Evolutionary conservation across 129 eudicot species (phyloP), one percentile per base, ranked within the genome.

Genomic region (Centella asiatica): DNA sequence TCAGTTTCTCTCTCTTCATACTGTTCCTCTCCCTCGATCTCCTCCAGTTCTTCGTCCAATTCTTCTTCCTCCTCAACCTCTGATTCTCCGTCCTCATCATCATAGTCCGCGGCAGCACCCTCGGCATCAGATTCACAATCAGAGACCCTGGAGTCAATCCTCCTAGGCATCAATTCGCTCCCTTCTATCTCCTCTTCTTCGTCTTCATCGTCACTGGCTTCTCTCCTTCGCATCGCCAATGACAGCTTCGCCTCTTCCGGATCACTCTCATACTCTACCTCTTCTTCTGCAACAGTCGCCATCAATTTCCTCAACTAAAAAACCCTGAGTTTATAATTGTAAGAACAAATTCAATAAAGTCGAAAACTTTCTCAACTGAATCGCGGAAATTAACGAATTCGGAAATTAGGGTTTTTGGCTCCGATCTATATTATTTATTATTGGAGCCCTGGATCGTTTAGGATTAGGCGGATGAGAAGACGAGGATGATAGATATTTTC

Each of bases 181-280:
- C 53, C 19, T 20, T 44, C 40, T 14, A 29, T 45, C 15, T 24
- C 51, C 22, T 42, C 65, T 2, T 40, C 67, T 44, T 44, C 92
- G 44, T 82, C 95, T 23, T 93, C 99, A 26, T 93, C 99, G 69
- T 87, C 93, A 54, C 95, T 87, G 51, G 82, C 89, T 56, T 69
- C 85, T 68, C 95, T 76, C 83, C 99, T 64, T 57, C 96, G 84
- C 86, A 79, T 77, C 80, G 74, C 85, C 77, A 93, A 55, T 27
- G 95, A 82, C 67, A 85, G 64, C 87, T 88, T 85, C 44, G 93
- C 50, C 54, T 44, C 52, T 54, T 42, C 67, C 17, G 67, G 52
- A 45, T 27, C 52, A 62, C 53, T 62, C 53, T 44, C 39, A 32
- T 62, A 62, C 67, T 93, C 99, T 49, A 65, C 75, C 63, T 87